These are phyloP conservation scores for Exidia glandulosa DNA, from an alignment of 768 basidiomycete species.

Conservation along the genomic window DNA sequence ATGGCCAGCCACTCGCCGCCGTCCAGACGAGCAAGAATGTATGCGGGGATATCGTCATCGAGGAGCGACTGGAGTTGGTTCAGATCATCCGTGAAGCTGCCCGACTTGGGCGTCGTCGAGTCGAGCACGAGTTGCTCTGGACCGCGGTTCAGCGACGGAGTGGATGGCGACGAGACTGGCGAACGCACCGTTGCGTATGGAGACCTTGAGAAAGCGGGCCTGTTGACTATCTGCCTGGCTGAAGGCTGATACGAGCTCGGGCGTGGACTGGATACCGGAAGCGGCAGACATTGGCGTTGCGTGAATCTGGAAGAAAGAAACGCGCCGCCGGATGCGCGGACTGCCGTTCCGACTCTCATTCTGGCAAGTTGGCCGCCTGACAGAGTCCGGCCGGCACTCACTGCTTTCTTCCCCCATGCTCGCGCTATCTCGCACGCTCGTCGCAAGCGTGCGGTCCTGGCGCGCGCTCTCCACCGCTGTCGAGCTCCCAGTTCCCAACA, in stretches of 20 bases:
- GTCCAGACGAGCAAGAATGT: slow-evolving; percentile 59
- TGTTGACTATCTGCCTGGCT: slow-evolving; percentile 27
- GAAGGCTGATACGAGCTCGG: slow-evolving; percentile 46
- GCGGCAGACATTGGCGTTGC: slow-evolving; percentile 49
- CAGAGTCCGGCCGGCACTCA: no score
- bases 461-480: neutral
- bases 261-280: slow-evolving; percentile 58
- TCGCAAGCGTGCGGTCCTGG: neutral
- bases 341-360: no score
- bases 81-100: slow-evolving; percentile 50
- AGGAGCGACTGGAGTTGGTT: slow-evolving; percentile 43
- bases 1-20: slow-evolving; percentile 61
- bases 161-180: neutral
- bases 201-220: slow-evolving; percentile 66
- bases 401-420: no score
- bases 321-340: neutral
- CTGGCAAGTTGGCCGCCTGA: no score
- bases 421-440: neutral
- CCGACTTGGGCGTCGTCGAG: slow-evolving; percentile 33
- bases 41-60: slow-evolving; percentile 56
- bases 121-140: slow-evolving; percentile 63
- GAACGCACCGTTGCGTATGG: slow-evolving; percentile 59
- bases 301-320: neutral
- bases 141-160: slow-evolving; percentile 7
- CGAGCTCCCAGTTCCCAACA: slow-evolving; percentile 4